Conservation (phyloP, 2,329 filamentous ascomycete species). For the Macroventuria anomochaeta region DNA sequence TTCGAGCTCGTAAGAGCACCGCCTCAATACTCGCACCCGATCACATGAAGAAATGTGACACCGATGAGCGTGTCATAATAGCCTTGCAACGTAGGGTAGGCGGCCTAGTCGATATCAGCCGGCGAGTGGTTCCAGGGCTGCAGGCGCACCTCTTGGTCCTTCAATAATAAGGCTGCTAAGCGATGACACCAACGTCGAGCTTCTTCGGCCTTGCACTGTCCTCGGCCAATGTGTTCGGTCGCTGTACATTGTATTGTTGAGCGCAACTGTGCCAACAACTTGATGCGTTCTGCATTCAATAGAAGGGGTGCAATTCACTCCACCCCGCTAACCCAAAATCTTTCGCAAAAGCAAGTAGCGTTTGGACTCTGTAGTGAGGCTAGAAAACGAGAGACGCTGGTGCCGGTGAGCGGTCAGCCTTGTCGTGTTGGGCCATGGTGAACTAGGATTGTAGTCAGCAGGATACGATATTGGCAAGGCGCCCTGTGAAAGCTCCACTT, state of each 20-base stretch:
- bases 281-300: not conserved
- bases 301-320: not conserved
- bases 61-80: not conserved
- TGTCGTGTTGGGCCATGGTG: slow-evolving; percentile 1
- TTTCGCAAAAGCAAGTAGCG: not conserved
- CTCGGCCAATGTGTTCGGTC: not conserved
- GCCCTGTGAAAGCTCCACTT: slow-evolving; percentile 14
- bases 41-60: not conserved
- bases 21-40: not conserved
- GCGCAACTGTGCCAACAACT: not conserved
- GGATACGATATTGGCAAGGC: not conserved
- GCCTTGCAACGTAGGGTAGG: not conserved
- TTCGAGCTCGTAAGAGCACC: not conserved
- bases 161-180: not conserved
- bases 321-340: not conserved
- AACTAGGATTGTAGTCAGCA: slow-evolving; percentile 1
- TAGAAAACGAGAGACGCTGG: not conserved
- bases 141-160: not conserved
- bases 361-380: not conserved
- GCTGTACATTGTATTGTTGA: not conserved
- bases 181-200: not conserved
- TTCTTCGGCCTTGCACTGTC: not conserved
- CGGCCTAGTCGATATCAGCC: not conserved
- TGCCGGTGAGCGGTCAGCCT: slow-evolving; percentile 15
- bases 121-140: not conserved